These are phyloP conservation scores for Globisporangium barbulae DNA, from an alignment of 352 stramenopile species.

Conservation along the genomic window DNA sequence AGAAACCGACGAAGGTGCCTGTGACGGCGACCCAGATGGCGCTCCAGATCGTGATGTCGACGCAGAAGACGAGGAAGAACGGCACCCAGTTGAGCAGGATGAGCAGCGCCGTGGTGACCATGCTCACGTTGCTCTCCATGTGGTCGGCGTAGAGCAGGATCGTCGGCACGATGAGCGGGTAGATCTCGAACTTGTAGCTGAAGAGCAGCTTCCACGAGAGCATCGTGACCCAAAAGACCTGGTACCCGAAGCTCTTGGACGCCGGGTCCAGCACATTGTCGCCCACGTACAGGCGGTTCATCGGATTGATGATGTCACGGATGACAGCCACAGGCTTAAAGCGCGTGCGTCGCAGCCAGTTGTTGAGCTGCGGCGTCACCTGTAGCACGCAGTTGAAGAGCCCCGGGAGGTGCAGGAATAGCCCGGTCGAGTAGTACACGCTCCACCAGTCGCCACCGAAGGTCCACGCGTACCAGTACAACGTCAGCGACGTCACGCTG, in stretches of 20 bases:
- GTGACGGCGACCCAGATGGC: constrained; percentile 96
- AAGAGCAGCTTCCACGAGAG: constrained; percentile 97
- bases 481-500: constrained; percentile 52
- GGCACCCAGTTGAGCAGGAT: constrained; percentile 95
- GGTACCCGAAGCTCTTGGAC: constrained; percentile 87
- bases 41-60: constrained; percentile 99
- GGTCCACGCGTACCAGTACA: constrained; percentile 84
- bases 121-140: constrained; percentile 84
- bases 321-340: constrained; percentile 63
- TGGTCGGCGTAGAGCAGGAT: constrained; percentile 97
- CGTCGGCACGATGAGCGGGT: constrained; percentile 92
- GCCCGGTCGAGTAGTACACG: constrained; percentile 50
- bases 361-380: constrained; percentile 70
- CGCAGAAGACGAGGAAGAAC: constrained; percentile 97
- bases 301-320: constrained; percentile 89
- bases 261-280: constrained; percentile 96
- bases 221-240: constrained; percentile 95
- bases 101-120: constrained; percentile 86
- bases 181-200: constrained; percentile 98
- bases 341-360: constrained; percentile 74
- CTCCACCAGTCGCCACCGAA: constrained; percentile 57
- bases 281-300: constrained; percentile 96
- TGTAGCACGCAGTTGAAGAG: constrained; percentile 76
- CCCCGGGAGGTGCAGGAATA: constrained; percentile 67
- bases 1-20: constrained; percentile 96